Base-by-base conservation (phyloP, 2,329 filamentous ascomycete species). In the Macrophomina tecta region DNA sequence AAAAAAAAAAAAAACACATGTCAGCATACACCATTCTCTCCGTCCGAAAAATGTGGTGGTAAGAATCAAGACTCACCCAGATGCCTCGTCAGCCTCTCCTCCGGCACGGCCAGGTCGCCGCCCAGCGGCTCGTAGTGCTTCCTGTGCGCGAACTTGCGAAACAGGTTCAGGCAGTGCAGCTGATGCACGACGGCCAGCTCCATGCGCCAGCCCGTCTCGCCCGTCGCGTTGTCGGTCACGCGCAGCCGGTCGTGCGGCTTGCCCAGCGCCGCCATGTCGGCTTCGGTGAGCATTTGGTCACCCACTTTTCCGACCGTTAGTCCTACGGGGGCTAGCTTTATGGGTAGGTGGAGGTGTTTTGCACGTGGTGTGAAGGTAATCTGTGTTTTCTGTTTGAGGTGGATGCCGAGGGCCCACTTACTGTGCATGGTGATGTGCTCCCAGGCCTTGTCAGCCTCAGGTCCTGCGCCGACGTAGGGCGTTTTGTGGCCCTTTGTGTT, bases 381-480 rank as follows among this genome's bases (percentile, higher is more conserved):
- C 61, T 48, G 30, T 28, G 34, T 42, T 14, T 7, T 11, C 11
- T 18, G 23, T 40, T 34, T 38, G 14, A 18, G 12, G 40, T 49
- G 30, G 11, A 66, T 45, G 28, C 42, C 23, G 64, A 51, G 51
- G 67, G 16, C 23, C 23, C 23, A 23, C 73, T 68, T 75, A 81
- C 79, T 71, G 69, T 83, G 83, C 40, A 40, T 58, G 11, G 84
- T 84, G 46, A 87, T 81, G 18, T 82, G 81, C 58, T 86, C 80
- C 87, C 87, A 89, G 5, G 84, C 84, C 62, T 81, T 79, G 66
- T 89, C 87, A 2, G 88, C 86, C 12, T 85, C 82, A 2, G 82
- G 80, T 0, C 86, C 85, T 46, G 81, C 84, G 8, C 87, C 87
- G 46, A 88, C 82, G 70, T 84, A 89, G n/a, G 42, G 23, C n/a